phyloP scores from a whole-genome alignment of 306 rosid genomes.

The Cicer yamashitae region DNA sequence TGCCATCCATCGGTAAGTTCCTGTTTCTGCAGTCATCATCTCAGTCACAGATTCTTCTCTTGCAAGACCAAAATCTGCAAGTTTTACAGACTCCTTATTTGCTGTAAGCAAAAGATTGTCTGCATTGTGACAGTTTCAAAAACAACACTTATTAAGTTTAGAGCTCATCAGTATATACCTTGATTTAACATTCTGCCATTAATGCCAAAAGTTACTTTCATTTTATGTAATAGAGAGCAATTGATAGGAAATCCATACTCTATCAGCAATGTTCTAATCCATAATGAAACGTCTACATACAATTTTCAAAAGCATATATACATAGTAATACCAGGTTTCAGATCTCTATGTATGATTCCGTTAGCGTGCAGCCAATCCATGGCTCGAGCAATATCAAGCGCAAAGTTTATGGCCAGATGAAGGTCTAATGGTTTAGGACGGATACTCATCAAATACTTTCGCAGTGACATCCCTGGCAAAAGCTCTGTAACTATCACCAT shows the following conservation, averaged over 20 bases:
- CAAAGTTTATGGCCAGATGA: constrained; percentile 70
- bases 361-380: constrained; percentile 98
- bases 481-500: constrained; percentile 98
- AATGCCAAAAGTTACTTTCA: not conserved
- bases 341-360: constrained; percentile 97
- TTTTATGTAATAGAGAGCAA: not conserved
- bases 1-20: constrained; percentile 99
- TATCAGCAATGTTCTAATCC: not conserved
- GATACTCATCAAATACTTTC: constrained; percentile 71
- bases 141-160: constrained; percentile 18
- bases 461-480: constrained; percentile 94
- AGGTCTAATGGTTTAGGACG: constrained; percentile 76
- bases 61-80: constrained; percentile 96
- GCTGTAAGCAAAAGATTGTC: constrained; percentile 93
- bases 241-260: no score
- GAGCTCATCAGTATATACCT: constrained; percentile 4
- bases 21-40: constrained; percentile 99
- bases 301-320: not conserved
- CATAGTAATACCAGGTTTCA: constrained; percentile 80
- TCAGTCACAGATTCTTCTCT: constrained; percentile 97
- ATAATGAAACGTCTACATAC: constrained; percentile 9
- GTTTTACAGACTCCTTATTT: constrained; percentile 84
- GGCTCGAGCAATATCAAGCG: constrained; percentile 91
- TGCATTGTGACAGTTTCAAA: constrained; percentile 51
- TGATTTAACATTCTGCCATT: constrained; percentile 11